phyloP scores from a whole-genome alignment of 805 yeast genomes.

The Pichia heedii region DNA sequence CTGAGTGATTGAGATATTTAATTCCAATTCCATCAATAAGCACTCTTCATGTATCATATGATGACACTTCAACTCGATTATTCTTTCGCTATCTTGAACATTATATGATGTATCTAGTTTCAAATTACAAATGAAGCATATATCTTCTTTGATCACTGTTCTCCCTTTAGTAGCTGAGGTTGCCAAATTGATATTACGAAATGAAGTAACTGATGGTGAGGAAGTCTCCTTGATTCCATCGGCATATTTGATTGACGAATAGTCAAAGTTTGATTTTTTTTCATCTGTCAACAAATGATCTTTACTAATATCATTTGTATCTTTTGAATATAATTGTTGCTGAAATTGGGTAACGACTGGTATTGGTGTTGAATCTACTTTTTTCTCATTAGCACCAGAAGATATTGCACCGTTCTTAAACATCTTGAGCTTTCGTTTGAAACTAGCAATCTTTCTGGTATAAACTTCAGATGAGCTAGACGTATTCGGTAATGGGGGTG shows the following conservation, averaged over 20 bases:
- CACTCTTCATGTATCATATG: slow-evolving; percentile 56
- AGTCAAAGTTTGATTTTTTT: too few relatives aligned
- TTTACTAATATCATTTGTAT: neutral
- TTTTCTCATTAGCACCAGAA: neutral
- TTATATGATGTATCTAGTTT: slow-evolving; percentile 35
- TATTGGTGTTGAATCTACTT: neutral
- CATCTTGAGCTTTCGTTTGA: slow-evolving; percentile 17
- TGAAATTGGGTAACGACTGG: neutral
- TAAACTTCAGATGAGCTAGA: slow-evolving; percentile 11
- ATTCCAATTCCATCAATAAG: slow-evolving; percentile 32
- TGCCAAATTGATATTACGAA: neutral
- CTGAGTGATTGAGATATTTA: slow-evolving; percentile 5
- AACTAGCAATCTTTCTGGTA: slow-evolving; percentile 15
- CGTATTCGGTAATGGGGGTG: slow-evolving; percentile 17
- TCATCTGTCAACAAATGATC: neutral
- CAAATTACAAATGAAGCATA: slow-evolving; percentile 41
- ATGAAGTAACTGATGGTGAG: neutral
- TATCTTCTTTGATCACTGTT: neutral
- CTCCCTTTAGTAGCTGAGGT: neutral
- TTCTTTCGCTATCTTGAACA: slow-evolving; percentile 31
- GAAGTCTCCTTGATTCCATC: neutral
- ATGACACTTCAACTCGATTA: slow-evolving; percentile 43
- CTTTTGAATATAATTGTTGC: neutral
- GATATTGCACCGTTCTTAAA: neutral
- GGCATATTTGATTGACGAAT: too few relatives aligned